These are phyloP conservation scores for Cladochytrium replicatum DNA, from an alignment of 192 early-diverging fungal genomes.

Conservation along the genomic window DNA sequence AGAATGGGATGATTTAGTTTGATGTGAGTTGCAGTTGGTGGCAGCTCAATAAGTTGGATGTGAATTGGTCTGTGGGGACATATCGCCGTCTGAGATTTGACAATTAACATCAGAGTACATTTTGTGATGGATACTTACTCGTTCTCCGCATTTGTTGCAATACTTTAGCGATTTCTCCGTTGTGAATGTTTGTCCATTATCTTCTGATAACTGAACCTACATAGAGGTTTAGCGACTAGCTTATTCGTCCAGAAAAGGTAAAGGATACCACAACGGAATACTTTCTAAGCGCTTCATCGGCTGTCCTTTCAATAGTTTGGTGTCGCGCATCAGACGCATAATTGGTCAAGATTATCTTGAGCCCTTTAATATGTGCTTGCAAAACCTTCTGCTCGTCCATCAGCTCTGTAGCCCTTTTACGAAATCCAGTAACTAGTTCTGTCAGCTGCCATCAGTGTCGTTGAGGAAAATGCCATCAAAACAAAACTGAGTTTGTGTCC, in stretches of 20 bases:
- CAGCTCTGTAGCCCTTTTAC: slow-evolving; percentile 21
- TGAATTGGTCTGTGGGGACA: slow-evolving; percentile 31
- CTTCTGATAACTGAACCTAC: slow-evolving; percentile 28
- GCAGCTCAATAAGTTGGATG: slow-evolving; percentile 11
- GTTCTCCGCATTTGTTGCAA: slow-evolving; percentile 38
- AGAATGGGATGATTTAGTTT: slow-evolving; percentile 26
- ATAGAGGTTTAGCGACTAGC: neutral
- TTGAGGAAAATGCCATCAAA: neutral
- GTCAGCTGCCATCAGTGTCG: slow-evolving; percentile 11
- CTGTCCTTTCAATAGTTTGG: slow-evolving; percentile 13
- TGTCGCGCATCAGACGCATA: slow-evolving; percentile 13
- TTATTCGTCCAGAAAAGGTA: neutral
- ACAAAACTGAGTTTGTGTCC: neutral
- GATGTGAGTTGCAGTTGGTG: slow-evolving; percentile 18
- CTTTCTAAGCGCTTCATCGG: slow-evolving; percentile 22
- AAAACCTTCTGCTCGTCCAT: slow-evolving; percentile 30
- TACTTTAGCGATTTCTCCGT: slow-evolving; percentile 13
- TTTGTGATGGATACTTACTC: slow-evolving; percentile 14
- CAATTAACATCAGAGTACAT: neutral
- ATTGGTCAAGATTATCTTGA: slow-evolving; percentile 3
- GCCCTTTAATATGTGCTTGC: neutral
- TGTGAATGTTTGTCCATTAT: slow-evolving; percentile 21
- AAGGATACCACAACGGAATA: slow-evolving; percentile 20
- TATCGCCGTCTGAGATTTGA: slow-evolving; percentile 22
- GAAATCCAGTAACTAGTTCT: slow-evolving; percentile 22